Conservation (phyloP, 345 rosid species). For the Nasturtium officinale region DNA sequence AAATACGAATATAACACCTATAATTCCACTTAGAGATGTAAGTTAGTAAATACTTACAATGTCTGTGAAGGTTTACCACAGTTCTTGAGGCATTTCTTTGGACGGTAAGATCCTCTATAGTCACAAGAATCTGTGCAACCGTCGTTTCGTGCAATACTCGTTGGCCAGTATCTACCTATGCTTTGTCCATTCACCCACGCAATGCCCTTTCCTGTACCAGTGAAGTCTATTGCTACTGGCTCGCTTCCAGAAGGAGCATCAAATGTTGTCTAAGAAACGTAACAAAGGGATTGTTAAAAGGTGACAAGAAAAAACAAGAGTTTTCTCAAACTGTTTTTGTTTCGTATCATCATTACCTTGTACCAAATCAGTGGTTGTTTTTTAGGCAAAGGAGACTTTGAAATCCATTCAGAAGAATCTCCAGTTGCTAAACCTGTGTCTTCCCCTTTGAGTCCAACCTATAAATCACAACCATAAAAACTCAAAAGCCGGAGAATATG, state of each 20-base stretch:
- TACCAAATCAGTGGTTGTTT: slow-evolving; percentile 88
- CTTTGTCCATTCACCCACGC: slow-evolving; percentile 99
- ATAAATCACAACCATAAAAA: slow-evolving; percentile 25
- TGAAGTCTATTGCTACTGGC: slow-evolving; percentile 84
- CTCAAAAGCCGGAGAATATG: slow-evolving; percentile 1
- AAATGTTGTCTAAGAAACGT: slow-evolving; percentile 60
- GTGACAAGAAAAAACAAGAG: neutral
- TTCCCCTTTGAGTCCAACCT: slow-evolving; percentile 95
- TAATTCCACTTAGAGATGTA: neutral
- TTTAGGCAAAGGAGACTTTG: slow-evolving; percentile 68
- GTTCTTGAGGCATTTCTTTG: slow-evolving; percentile 79
- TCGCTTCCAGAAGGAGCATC: slow-evolving; percentile 67
- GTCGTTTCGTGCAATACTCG: slow-evolving; percentile 47
- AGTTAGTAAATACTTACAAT: slow-evolving; percentile 58
- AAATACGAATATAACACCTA: neutral
- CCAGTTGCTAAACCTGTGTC: slow-evolving; percentile 63
- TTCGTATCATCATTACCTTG: slow-evolving; percentile 58
- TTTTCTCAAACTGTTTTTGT: neutral
- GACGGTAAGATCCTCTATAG: slow-evolving; percentile 69
- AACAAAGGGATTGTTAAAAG: neutral
- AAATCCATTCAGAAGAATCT: slow-evolving; percentile 72
- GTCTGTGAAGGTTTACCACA: slow-evolving; percentile 89
- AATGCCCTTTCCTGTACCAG: slow-evolving; percentile 89
- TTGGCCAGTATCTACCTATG: slow-evolving; percentile 95
- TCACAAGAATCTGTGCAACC: slow-evolving; percentile 75